phyloP scores from a whole-genome alignment of 1,284 basidiomycete genomes.

The Cutaneotrichosporon daszewskae region DNA sequence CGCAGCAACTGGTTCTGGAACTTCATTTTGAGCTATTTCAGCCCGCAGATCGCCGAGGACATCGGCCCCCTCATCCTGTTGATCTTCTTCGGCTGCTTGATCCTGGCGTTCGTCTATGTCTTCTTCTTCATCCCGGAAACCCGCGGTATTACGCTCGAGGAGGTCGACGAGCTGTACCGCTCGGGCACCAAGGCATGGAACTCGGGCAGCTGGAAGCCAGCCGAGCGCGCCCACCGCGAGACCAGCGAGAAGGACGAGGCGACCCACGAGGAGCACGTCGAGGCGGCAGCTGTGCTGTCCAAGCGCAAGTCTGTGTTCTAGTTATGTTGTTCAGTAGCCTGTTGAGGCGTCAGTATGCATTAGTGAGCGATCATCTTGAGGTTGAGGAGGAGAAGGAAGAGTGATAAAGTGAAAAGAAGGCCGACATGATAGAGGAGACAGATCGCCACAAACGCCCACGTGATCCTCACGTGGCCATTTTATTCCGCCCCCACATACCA shows the following conservation, averaged over 20 bases:
- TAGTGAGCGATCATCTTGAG: too few relatives aligned
- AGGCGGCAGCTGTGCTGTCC: background rate
- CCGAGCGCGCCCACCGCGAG: conserved; percentile 6
- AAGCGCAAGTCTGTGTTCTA: background rate
- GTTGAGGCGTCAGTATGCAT: too few relatives aligned
- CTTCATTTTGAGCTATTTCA: conserved; percentile 57
- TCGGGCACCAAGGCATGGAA: conserved; percentile 62
- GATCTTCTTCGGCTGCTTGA: conserved; percentile 54
- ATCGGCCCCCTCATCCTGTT: conserved; percentile 65
- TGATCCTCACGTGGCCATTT: too few relatives aligned
- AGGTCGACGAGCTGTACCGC: conserved; percentile 70
- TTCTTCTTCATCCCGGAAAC: conserved; percentile 60
- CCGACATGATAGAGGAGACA: too few relatives aligned
- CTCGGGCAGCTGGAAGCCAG: conserved; percentile 58
- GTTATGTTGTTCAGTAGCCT: background rate
- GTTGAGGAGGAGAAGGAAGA: too few relatives aligned
- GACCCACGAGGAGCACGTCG: conserved; percentile 2
- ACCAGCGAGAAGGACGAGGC: too few relatives aligned
- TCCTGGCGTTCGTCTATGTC: conserved; percentile 63
- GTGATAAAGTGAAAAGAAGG: too few relatives aligned
- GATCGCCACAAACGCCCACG: too few relatives aligned
- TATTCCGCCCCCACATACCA: too few relatives aligned
- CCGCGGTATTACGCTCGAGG: conserved; percentile 66
- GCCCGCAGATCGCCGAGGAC: conserved; percentile 53
- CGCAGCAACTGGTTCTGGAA: conserved; percentile 49